phyloP scores from a whole-genome alignment of 495 filamentous ascomycete genomes.

The Cercophora sp. region DNA sequence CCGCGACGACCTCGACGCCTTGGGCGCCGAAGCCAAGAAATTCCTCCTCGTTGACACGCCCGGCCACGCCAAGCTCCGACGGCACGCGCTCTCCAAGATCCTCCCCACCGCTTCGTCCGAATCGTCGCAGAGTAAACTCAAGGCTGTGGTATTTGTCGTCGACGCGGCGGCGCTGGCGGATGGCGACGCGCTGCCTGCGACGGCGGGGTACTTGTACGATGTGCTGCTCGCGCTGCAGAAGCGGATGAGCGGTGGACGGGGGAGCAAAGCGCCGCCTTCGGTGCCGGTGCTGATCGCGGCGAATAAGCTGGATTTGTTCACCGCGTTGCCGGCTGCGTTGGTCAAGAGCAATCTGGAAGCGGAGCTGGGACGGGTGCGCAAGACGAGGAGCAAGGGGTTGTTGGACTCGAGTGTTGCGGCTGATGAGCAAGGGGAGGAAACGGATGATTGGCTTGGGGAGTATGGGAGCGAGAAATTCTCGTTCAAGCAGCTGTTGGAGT shows the following conservation, averaged over 20 bases:
- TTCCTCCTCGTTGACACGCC: conserved; percentile 86
- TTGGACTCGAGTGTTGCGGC: conserved; percentile 67
- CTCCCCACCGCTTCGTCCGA: conserved; percentile 64
- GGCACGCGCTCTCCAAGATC: conserved; percentile 46
- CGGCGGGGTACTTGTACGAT: conserved; percentile 71
- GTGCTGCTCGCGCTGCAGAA: conserved; percentile 77
- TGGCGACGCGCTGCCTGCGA: conserved; percentile 33
- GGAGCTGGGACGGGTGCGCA: conserved; percentile 77
- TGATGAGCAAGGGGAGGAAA: conserved; percentile 58
- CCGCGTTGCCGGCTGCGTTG: conserved; percentile 74
- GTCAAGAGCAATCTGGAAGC: conserved; percentile 72
- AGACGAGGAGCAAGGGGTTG: conserved; percentile 72
- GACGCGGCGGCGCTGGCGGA: conserved; percentile 73
- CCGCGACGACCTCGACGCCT: conserved; percentile 47
- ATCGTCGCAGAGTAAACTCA: conserved; percentile 54
- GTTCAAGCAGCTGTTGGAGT: conserved; percentile 78
- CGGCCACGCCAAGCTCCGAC: conserved; percentile 89
- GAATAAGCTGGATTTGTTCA: conserved; percentile 95
- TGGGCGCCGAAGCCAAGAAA: conserved; percentile 56
- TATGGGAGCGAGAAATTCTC: conserved; percentile 70
- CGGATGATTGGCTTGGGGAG: conserved; percentile 78
- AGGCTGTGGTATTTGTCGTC: conserved; percentile 81
- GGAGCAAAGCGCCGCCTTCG: conserved; percentile 54
- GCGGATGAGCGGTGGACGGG: conserved; percentile 48
- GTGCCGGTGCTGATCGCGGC: conserved; percentile 79